phyloP scores from a whole-genome alignment of 2,329 filamentous ascomycete species.

The Penicillium sp. region DNA sequence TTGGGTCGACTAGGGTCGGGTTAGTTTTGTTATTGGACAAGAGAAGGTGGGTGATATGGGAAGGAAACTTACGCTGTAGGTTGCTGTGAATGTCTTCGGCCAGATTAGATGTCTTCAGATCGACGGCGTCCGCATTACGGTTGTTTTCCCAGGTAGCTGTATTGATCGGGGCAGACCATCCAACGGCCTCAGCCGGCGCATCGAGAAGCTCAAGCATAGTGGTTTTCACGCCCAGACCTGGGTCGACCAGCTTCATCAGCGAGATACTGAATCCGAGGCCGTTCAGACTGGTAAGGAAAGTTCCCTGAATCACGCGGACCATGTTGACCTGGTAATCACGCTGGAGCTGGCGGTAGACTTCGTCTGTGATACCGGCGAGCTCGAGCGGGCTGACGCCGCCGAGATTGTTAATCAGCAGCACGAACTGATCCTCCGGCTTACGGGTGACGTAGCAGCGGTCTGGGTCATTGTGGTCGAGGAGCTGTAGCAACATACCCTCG shows the following conservation, averaged over 20 bases:
- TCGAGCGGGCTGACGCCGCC: conserved; percentile 68
- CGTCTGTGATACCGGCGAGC: conserved; percentile 65
- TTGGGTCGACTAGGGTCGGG: conserved; percentile 47
- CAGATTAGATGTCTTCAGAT: conserved; percentile 43
- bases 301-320: conserved; percentile 62
- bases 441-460: conserved; percentile 64
- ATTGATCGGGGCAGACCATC: conserved; percentile 63
- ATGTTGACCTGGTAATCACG: conserved; percentile 61
- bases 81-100: conserved; percentile 54
- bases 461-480: conserved; percentile 61
- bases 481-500: conserved; percentile 64
- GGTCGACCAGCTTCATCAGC: conserved; percentile 62
- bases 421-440: conserved; percentile 58
- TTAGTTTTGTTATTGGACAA: conserved; percentile 8
- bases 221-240: conserved; percentile 54
- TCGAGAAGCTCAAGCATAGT: conserved; percentile 67
- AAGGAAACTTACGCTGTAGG: conserved; percentile 47
- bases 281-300: conserved; percentile 72
- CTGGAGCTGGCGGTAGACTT: conserved; percentile 62
- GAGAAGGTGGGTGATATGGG: neutral
- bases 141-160: conserved; percentile 58
- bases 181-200: conserved; percentile 64
- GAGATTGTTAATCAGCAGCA: conserved; percentile 68
- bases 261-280: conserved; percentile 71
- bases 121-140: conserved; percentile 43